phyloP scores from a whole-genome alignment of 176 grass and related monocot species.

The Thalia dealbata region DNA sequence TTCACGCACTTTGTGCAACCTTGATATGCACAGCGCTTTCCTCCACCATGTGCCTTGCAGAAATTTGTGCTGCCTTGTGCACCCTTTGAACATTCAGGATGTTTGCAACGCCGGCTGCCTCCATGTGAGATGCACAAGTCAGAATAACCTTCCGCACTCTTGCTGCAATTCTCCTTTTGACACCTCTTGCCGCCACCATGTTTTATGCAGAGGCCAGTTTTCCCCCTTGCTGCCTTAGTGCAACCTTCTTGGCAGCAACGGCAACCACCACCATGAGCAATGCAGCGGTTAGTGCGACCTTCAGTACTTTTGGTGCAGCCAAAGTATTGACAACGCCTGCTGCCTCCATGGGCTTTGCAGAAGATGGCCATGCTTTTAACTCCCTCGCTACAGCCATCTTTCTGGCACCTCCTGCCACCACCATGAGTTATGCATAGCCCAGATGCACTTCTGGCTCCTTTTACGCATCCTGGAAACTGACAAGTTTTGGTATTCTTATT shows the following conservation, averaged over 20 bases:
- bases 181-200: constrained; percentile 52
- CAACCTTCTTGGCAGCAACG: constrained; percentile 38
- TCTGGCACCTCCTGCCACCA: constrained; percentile 56
- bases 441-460: constrained; percentile 78
- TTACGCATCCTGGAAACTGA: constrained; percentile 45
- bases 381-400: constrained; percentile 32
- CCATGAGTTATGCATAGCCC: constrained; percentile 72
- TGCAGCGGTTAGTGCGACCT: constrained; percentile 37
- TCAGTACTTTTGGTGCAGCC: constrained; percentile 46
- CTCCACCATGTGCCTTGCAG: constrained; percentile 46
- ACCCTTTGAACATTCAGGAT: constrained; percentile 35
- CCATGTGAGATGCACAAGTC: constrained; percentile 45
- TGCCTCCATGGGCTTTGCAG: constrained; percentile 46
- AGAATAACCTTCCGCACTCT: constrained; percentile 45
- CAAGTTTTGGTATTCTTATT: constrained; percentile 46
- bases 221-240: constrained; percentile 40
- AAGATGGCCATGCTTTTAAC: constrained; percentile 40
- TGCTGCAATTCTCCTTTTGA: constrained; percentile 34
- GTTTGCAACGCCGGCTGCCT: constrained; percentile 34
- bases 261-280: constrained; percentile 42
- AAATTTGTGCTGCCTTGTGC: constrained; percentile 41
- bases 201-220: constrained; percentile 40
- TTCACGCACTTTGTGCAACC: constrained; percentile 44
- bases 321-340: constrained; percentile 30
- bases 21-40: constrained; percentile 35